These are phyloP conservation scores for Pichia cephalocereana DNA, from an alignment of 805 yeast species.

Conservation along the genomic window DNA sequence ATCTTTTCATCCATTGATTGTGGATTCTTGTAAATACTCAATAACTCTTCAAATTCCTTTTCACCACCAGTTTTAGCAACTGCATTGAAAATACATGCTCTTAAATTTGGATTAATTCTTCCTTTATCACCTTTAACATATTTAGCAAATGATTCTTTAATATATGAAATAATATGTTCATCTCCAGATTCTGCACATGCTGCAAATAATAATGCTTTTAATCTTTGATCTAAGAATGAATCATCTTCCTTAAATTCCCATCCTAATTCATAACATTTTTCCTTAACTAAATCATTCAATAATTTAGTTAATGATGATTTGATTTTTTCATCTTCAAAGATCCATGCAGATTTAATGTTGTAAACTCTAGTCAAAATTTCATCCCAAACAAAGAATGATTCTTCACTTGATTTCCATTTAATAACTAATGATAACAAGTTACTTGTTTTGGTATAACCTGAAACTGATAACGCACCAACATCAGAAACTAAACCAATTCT, in stretches of 20 bases:
- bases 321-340: constrained; percentile 32
- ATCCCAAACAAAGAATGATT: constrained; percentile 47
- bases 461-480: constrained; percentile 38
- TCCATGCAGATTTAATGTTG: constrained; percentile 22
- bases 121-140: constrained; percentile 20
- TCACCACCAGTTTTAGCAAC: constrained; percentile 32
- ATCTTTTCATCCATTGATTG: constrained; percentile 50
- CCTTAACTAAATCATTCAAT: constrained; percentile 20
- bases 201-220: constrained; percentile 35
- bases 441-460: constrained; percentile 37
- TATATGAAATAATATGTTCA: constrained; percentile 27
- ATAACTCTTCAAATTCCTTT: constrained; percentile 32
- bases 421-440: constrained; percentile 39
- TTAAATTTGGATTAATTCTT: constrained; percentile 38
- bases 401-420: constrained; percentile 27
- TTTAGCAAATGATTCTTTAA: constrained; percentile 20
- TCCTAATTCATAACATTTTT: constrained; percentile 42
- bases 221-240: constrained; percentile 26
- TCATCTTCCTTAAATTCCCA: constrained; percentile 83
- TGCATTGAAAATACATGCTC: constrained; percentile 35
- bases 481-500: constrained; percentile 51
- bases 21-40: constrained; percentile 40
- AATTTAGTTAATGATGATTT: constrained; percentile 27
- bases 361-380: constrained; percentile 39
- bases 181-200: constrained; percentile 35